Evolutionary conservation across 805 yeast species (phyloP), one percentile per base, ranked within the genome.

Genomic region (Yamadazyma akitaensis): DNA sequence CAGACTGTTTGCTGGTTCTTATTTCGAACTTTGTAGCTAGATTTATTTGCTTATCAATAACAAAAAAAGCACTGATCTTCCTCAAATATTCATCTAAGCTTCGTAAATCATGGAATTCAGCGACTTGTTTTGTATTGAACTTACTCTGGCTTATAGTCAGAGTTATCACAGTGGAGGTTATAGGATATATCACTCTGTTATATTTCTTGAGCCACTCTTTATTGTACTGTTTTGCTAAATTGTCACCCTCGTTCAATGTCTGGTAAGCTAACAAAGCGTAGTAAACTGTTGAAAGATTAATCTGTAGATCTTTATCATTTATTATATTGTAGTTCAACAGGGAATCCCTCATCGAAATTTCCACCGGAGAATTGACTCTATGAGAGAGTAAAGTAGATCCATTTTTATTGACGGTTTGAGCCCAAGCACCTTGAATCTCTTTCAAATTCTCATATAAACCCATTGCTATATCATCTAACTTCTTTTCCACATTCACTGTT

Each of bases 321-420:
- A 84, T 65, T 2, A 83, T 73, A 53, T 77, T 73, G 47, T 77
- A 75, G 53, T 68, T 72, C 47, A 63, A 61, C 43, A 69, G 67
- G 0, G 83, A 74, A 38, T 80, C 81, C 56, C 97, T 74, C 59
- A 89, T 71, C 6, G 96, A 80, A 7, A 79, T 64, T 62, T 92
- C 98, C 5, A 91, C 87, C 0, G 96, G 87, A 0, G 97, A 87
- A 61, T 91, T 91, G 53, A 92, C 77, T 56, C 85, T 82, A 61
- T 80, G 88, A 7, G 76, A 67, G 3, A 71, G 62, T 42, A 83
- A 72, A 11, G 48, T 42, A 2, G 47, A n/a, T 2, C 58, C 51
- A 48, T 76, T 75, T 8, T 67, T 59, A 6, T 67, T 57, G 49
- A 77, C 81, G 52, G 69, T 68, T 2, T 61, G 51, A 31, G 74